Evolutionary conservation across 2,329 filamentous ascomycete genomes (phyloP), one percentile per base, ranked within the genome.

Genomic region (Chlorencoelia australis): DNA sequence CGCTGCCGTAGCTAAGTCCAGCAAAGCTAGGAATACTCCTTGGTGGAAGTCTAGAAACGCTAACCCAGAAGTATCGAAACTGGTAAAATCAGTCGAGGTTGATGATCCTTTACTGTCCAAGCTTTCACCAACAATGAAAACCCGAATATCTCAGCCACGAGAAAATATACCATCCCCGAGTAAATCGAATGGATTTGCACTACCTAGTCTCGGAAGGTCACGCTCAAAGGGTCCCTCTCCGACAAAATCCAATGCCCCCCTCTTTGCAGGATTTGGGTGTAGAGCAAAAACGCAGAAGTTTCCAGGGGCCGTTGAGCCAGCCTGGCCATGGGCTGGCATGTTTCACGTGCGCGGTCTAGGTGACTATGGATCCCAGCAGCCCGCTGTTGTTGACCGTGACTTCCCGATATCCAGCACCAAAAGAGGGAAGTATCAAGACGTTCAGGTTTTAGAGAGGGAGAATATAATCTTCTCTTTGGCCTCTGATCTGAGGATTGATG

Each of bases 301-400:
- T n/a, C 74, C 78, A 0, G 82, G 81, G 2, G 67, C 78, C 7
- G 63, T 66, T 43, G 67, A 82, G 36, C 72, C 83, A 3, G 65
- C 74, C n/a, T 91, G 83, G 79, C 84, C 84, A 24, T 69, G 73
- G 32, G 67, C 68, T 44, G 79, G 66, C 5, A 75, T 74, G 53
- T 60, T 67, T 1, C 82, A 86, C 55, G 60, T 87, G 27, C 71
- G 78, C 37, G 76, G 71, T 17, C n/a, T n/a, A n/a, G n/a, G n/a
- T n/a, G n/a, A n/a, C n/a, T n/a, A n/a, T n/a, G n/a, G n/a, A n/a
- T n/a, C n/a, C n/a, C n/a, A n/a, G n/a, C n/a, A n/a, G n/a, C n/a
- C n/a, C n/a, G n/a, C n/a, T n/a, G n/a, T n/a, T n/a, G n/a, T n/a
- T n/a, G 16, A 40, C 18, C 30, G 37, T 33, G 26, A 26, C 4